Evolutionary conservation across 129 eudicot species (phyloP).

Genomic region (Lonicera japonica): DNA sequence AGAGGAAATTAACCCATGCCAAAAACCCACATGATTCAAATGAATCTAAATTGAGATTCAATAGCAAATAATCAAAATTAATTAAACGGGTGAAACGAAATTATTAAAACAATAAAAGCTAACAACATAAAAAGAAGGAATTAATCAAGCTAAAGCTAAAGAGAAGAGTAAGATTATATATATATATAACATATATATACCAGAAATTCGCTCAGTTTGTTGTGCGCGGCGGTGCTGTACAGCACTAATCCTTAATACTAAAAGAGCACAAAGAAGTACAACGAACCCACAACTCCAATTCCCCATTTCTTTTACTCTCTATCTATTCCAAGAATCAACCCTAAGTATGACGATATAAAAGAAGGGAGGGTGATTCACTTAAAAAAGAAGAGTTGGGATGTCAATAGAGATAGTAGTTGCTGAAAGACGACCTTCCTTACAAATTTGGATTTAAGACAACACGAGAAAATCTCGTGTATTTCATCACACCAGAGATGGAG

Average conservation of each 20-base stretch:
- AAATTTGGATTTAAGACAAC: slow-evolving; percentile 23
- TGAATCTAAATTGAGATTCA: too few species aligned
- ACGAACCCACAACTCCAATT: slow-evolving; percentile 43
- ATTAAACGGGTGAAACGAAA: too few species aligned
- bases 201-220: slow-evolving; percentile 81
- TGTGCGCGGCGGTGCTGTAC: slow-evolving; percentile 47
- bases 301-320: slow-evolving; percentile 24
- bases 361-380: not conserved
- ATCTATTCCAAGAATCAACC: slow-evolving; percentile 1
- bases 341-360: not conserved
- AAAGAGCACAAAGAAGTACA: slow-evolving; percentile 27
- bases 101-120: too few species aligned
- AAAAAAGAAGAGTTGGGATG: slow-evolving; percentile 32
- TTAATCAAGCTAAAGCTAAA: too few species aligned
- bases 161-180: not conserved
- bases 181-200: too few species aligned
- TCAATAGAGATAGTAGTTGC: slow-evolving; percentile 48
- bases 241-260: slow-evolving; percentile 44
- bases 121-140: too few species aligned
- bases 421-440: slow-evolving; percentile 10
- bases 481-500: slow-evolving; percentile 5
- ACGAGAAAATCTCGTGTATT: slow-evolving; percentile 8
- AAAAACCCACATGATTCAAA: too few species aligned
- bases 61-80: too few species aligned
- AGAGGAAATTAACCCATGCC: too few species aligned